These are phyloP conservation scores for Annulohypoxylon nitens DNA, from an alignment of 495 filamentous ascomycete genomes.

Conservation along the genomic window DNA sequence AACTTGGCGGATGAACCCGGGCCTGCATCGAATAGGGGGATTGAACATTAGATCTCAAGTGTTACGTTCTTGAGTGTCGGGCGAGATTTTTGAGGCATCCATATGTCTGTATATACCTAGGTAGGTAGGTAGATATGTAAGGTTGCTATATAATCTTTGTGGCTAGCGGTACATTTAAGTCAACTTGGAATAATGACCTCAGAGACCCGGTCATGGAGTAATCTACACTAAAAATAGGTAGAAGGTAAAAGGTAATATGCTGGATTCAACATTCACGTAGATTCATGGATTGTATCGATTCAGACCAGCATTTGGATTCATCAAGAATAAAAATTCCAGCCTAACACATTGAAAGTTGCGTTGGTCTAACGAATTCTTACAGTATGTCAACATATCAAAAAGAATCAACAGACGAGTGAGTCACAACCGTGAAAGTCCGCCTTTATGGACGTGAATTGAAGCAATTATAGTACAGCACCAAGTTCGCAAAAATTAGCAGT, in stretches of 20 bases:
- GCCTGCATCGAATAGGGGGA: conserved; percentile 23
- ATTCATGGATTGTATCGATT: not conserved
- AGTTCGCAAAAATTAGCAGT: not conserved
- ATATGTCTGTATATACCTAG: not conserved
- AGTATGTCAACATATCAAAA: too few relatives aligned
- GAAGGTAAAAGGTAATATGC: not conserved
- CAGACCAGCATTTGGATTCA: not conserved
- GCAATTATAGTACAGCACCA: not conserved
- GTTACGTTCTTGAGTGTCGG: not conserved
- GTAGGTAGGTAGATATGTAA: too few relatives aligned
- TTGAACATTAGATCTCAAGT: not conserved
- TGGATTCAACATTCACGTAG: not conserved
- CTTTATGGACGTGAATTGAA: not conserved
- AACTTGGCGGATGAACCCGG: conserved; percentile 8
- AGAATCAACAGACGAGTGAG: not conserved
- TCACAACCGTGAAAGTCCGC: not conserved
- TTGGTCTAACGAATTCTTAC: too few relatives aligned
- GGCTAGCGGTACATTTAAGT: too few relatives aligned
- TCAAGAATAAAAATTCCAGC: not conserved
- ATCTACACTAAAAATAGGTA: not conserved
- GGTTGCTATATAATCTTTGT: too few relatives aligned
- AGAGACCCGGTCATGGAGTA: too few relatives aligned
- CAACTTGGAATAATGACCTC: too few relatives aligned
- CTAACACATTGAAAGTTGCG: too few relatives aligned
- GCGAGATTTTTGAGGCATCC: not conserved